Evolutionary conservation across 2,329 filamentous ascomycete genomes (phyloP).

Genomic region (Cercospora sp.): DNA sequence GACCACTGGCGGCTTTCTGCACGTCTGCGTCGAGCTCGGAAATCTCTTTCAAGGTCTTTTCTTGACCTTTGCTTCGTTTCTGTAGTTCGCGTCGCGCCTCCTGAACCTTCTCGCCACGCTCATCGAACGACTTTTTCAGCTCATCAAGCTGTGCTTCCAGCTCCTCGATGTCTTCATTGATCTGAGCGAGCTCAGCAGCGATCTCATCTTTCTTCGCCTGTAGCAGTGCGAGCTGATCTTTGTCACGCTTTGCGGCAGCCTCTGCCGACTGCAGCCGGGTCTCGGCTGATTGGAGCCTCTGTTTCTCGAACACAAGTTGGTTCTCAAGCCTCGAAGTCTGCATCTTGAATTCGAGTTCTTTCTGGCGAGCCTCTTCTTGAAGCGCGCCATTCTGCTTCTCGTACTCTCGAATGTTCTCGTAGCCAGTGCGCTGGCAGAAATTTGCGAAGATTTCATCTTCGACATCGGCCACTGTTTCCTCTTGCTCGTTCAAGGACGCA

Average conservation of each 20-base stretch:
- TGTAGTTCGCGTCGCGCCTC: conserved; percentile 78
- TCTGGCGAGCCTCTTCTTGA: conserved; percentile 85
- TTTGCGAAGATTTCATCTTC: conserved; percentile 83
- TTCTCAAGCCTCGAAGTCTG: conserved; percentile 68
- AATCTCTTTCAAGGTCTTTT: conserved; percentile 72
- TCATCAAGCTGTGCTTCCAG: conserved; percentile 71
- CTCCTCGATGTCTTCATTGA: conserved; percentile 74
- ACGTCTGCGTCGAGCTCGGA: conserved; percentile 78
- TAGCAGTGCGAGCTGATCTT: conserved; percentile 69
- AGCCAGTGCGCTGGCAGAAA: conserved; percentile 86
- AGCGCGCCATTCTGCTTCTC: conserved; percentile 89
- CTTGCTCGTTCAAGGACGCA: conserved; percentile 56
- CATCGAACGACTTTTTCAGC: conserved; percentile 65
- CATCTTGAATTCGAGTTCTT: conserved; percentile 80
- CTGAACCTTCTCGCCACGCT: conserved; percentile 73
- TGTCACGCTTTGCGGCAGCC: conserved; percentile 64
- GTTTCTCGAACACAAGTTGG: conserved; percentile 65
- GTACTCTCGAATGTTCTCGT: conserved; percentile 86
- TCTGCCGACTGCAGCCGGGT: conserved; percentile 69
- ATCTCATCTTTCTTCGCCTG: conserved; percentile 72
- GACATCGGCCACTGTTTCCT: conserved; percentile 70
- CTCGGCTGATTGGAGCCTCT: conserved; percentile 69
- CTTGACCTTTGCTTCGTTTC: conserved; percentile 81
- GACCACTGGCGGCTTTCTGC: conserved; percentile 78
- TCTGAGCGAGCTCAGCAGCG: conserved; percentile 68